A percentile compares a stretch with the other conserved stretches of the same genome.
Evolutionary conservation across 352 stramenopile species (phyloP).

Genomic region (Phytophthora boehmeriae): DNA sequence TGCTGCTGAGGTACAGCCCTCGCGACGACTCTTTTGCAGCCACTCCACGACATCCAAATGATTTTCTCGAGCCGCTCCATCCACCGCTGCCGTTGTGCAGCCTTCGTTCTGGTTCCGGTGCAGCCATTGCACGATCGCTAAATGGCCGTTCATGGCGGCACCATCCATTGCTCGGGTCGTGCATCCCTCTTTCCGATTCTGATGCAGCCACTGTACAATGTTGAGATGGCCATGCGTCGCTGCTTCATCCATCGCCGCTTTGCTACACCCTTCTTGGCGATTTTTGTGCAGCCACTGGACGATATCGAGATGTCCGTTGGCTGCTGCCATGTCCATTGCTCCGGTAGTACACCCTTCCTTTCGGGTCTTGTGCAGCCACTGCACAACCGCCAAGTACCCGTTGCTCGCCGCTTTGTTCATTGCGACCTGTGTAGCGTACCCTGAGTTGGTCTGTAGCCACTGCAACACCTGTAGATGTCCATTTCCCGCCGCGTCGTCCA

Average conservation of each 20-base stretch:
- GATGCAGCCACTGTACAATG: constrained; percentile 35
- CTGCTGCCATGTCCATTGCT: constrained; percentile 36
- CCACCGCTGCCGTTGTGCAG: constrained; percentile 40
- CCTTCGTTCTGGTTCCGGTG: constrained; percentile 31
- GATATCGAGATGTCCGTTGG: constrained; percentile 33
- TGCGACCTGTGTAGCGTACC: constrained; percentile 16
- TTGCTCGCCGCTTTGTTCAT: constrained; percentile 42
- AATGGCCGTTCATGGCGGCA: constrained; percentile 33
- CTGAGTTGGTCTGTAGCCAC: constrained; percentile 32
- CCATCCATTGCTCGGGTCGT: constrained; percentile 34
- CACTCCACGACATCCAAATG: constrained; percentile 37
- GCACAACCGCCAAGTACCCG: constrained; percentile 32
- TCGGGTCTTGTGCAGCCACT: constrained; percentile 34
- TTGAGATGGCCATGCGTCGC: constrained; percentile 28
- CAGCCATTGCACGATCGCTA: constrained; percentile 35
- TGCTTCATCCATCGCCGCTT: constrained; percentile 40
- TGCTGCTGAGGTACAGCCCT: constrained; percentile 29
- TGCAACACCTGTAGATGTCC: constrained; percentile 27
- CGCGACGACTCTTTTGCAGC: constrained; percentile 34
- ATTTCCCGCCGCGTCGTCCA: constrained; percentile 38
- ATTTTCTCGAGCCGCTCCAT: constrained; percentile 28
- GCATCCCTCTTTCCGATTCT: constrained; percentile 31
- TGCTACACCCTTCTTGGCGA: constrained; percentile 35
- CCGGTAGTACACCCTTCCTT: constrained; percentile 34
- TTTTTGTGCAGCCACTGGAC: constrained; percentile 36